Conservation (phyloP, 805 yeast genomes). For the Dipodascopsis tothii region DNA sequence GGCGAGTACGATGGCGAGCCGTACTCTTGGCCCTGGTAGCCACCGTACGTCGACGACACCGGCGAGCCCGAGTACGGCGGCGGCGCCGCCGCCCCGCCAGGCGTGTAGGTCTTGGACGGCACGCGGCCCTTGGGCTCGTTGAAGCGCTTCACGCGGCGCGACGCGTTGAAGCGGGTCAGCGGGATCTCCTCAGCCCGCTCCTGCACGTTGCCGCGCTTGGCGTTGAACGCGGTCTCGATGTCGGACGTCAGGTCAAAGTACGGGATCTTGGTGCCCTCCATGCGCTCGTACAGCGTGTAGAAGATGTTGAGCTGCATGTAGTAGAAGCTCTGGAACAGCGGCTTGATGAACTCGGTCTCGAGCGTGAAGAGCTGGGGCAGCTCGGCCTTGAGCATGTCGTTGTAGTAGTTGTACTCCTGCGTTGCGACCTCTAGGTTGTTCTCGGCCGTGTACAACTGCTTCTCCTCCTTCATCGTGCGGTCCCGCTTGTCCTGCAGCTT, state of each 20-base stretch:
- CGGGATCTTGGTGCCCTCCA: constrained; percentile 95
- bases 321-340: constrained; percentile 87
- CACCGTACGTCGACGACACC: constrained; percentile 31
- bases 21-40: constrained; percentile 2
- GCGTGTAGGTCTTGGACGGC: constrained; percentile 26
- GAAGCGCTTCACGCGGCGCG: constrained; percentile 10
- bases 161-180: constrained; percentile 70
- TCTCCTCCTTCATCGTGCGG: constrained; percentile 81
- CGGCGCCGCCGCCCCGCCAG: constrained; percentile 24
- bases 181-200: constrained; percentile 83
- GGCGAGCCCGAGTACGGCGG: constrained; percentile 30
- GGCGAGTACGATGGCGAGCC: constrained; percentile 1
- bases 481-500: constrained; percentile 79
- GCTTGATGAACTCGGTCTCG: constrained; percentile 88
- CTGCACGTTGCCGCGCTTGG: constrained; percentile 84
- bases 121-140: constrained; percentile 10
- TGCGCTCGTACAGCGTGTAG: constrained; percentile 79
- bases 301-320: constrained; percentile 97
- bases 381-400: constrained; percentile 86
- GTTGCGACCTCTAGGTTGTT: constrained; percentile 84
- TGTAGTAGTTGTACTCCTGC: constrained; percentile 92
- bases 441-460: constrained; percentile 78
- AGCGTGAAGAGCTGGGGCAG: constrained; percentile 78
- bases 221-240: constrained; percentile 67
- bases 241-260: constrained; percentile 84